Evolutionary conservation across 2,329 filamentous ascomycete genomes (phyloP).

Genomic region (Fusarium nisikadoi): DNA sequence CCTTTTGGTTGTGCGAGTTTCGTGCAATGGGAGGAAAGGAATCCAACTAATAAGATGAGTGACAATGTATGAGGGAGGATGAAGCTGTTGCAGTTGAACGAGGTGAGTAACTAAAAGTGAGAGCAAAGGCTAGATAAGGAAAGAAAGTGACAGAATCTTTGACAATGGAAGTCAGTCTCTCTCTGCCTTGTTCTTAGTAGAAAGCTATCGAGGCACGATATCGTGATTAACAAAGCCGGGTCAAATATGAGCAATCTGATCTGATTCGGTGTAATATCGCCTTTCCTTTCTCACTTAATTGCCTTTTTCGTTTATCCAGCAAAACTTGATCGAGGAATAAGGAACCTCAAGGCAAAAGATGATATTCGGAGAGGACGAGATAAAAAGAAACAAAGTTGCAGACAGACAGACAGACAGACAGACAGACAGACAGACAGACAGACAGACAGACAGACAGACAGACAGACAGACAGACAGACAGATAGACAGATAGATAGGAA

Average conservation of each 20-base stretch:
- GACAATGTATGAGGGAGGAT: neutral
- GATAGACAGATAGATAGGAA: neutral
- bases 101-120: neutral
- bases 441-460: neutral
- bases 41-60: neutral
- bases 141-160: slow-evolving; percentile 6
- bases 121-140: neutral
- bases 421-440: neutral
- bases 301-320: neutral
- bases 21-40: slow-evolving; percentile 5
- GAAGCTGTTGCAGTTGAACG: neutral
- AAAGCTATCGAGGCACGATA: neutral
- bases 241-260: neutral
- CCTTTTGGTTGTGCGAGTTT: neutral
- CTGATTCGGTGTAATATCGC: slow-evolving; percentile 1
- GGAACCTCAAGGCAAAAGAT: neutral
- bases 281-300: neutral
- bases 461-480: neutral
- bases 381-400: neutral
- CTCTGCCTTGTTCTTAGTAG: neutral
- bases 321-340: neutral
- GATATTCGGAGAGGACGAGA: neutral
- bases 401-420: neutral
- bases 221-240: neutral
- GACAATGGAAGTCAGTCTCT: neutral